Evolutionary conservation across 371 early-diverging fungal genomes (phyloP), one percentile per base, ranked within the genome.

Genomic region (Blakeslea trispora): DNA sequence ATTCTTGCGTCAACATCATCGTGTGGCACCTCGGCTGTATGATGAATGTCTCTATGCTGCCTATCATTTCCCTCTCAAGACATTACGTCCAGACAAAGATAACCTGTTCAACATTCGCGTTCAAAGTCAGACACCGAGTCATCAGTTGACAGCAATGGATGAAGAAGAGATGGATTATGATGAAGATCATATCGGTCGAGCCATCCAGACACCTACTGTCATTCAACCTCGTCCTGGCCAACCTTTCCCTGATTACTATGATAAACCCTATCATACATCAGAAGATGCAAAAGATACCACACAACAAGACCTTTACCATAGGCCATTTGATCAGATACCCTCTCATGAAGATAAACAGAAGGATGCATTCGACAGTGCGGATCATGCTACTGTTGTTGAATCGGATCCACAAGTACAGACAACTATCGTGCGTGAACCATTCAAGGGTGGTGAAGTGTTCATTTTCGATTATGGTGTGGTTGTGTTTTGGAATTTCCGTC

Each of bases 401-500:
- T 45, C 42, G 22, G 53, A 46, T 14, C 44, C 21, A 18, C 15
- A 45, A 17, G 32, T 44, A 6, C 66, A 59, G n/a, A n/a, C n/a
- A n/a, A n/a, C n/a, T n/a, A n/a, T n/a, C 22, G 53, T 45, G 22
- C 57, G 58, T 3, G 61, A 68, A 21, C 76, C 74, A 8, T 84
- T 83, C 49, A 75, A 68, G 50, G 84, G 84, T 22, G 89, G 90
- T 43, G 92, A 92, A 62, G 70, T 91, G 11, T 91, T 91, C 57
- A 73, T 90, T 46, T 97, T 96, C 64, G 96, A 95, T 61, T 96
- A 95, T 64, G 96, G 98, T 23, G 96, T 95, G 7, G 90, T 93
- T 2, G 97, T 96, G 1, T 87, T 95, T 59, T 98, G 98, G 98
- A 95, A 95, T 34, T 87, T 98, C 64, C 84, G 85, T n/a, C 86